These are phyloP conservation scores for Boletus subcaerulescens DNA, from an alignment of 768 basidiomycete species.

Conservation along the genomic window DNA sequence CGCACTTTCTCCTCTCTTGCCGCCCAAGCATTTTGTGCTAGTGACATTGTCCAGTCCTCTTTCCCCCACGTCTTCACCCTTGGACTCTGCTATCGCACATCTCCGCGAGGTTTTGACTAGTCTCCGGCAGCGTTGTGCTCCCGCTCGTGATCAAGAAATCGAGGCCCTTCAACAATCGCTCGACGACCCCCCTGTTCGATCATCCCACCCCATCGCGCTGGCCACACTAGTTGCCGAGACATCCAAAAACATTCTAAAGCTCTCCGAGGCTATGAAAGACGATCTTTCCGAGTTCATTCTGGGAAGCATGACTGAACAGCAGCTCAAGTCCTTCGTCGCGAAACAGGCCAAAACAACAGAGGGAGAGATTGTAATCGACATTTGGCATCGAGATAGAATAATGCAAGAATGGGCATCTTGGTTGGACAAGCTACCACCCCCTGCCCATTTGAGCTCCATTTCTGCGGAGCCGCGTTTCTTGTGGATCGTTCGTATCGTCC, in stretches of 20 bases:
- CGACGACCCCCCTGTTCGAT: conserved; percentile 28
- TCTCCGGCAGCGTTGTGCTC: conserved; percentile 63
- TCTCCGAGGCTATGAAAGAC: conserved; percentile 63
- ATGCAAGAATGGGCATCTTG: conserved; percentile 23
- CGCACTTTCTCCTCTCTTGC: conserved; percentile 56
- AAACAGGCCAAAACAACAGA: conserved; percentile 56
- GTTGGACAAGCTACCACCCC: conserved; percentile 11
- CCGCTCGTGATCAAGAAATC: conserved; percentile 55
- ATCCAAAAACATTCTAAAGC: conserved; percentile 44
- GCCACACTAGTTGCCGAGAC: conserved; percentile 49
- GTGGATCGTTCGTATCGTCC: conserved; percentile 51
- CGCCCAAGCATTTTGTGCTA: conserved; percentile 49
- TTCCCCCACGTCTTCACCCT: conserved; percentile 65
- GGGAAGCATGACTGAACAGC: conserved; percentile 62
- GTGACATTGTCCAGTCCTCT: conserved; percentile 53
- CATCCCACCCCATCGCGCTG: conserved; percentile 31
- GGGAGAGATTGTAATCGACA: conserved; percentile 47
- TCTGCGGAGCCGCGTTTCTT: conserved; percentile 18
- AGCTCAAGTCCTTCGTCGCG: conserved; percentile 47
- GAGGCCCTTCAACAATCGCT: conserved; percentile 41
- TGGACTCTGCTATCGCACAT: conserved; percentile 53
- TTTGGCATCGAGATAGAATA: conserved; percentile 42
- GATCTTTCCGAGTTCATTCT: conserved; percentile 66
- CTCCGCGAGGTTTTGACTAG: conserved; percentile 52
- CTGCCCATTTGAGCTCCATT: conserved; percentile 9